Conservation (phyloP, 2,329 filamentous ascomycete species). For the Sclerotinia nivalis region DNA sequence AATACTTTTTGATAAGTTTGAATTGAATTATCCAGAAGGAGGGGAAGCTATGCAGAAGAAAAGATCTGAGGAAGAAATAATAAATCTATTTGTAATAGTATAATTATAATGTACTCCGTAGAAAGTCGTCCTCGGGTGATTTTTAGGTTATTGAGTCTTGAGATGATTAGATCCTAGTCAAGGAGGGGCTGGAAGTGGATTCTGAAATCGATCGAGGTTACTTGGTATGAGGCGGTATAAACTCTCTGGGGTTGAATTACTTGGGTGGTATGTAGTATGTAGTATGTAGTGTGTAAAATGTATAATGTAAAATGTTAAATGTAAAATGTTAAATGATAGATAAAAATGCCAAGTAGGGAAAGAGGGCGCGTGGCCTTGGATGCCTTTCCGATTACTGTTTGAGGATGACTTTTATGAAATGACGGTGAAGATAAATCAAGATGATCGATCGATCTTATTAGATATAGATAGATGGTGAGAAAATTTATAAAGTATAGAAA, state of each 20-base stretch:
- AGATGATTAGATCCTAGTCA: slow-evolving; percentile 17
- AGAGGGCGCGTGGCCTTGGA: neutral
- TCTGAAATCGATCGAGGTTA: neutral
- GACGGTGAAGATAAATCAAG: slow-evolving; percentile 11
- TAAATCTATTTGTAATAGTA: slow-evolving; percentile 17
- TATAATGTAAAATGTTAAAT: too few species aligned
- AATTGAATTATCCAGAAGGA: slow-evolving; percentile 1
- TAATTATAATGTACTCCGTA: neutral
- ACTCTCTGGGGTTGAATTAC: neutral
- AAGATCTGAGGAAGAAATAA: neutral
- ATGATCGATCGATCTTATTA: neutral
- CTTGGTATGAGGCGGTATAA: slow-evolving; percentile 18
- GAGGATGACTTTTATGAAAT: slow-evolving; percentile 6
- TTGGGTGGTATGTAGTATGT: neutral
- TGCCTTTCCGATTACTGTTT: neutral
- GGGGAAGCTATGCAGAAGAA: neutral
- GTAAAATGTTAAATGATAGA: slow-evolving; percentile 1
- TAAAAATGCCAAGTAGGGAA: slow-evolving; percentile 18
- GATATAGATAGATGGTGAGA: neutral
- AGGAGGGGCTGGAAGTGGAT: slow-evolving; percentile 21
- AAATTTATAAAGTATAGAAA: neutral
- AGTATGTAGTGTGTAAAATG: too few species aligned
- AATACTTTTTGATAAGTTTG: neutral
- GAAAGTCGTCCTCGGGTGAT: slow-evolving; percentile 13
- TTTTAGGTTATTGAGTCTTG: neutral